Evolutionary conservation across 441 rosid genomes (phyloP).

Genomic region (Adansonia gregorii): DNA sequence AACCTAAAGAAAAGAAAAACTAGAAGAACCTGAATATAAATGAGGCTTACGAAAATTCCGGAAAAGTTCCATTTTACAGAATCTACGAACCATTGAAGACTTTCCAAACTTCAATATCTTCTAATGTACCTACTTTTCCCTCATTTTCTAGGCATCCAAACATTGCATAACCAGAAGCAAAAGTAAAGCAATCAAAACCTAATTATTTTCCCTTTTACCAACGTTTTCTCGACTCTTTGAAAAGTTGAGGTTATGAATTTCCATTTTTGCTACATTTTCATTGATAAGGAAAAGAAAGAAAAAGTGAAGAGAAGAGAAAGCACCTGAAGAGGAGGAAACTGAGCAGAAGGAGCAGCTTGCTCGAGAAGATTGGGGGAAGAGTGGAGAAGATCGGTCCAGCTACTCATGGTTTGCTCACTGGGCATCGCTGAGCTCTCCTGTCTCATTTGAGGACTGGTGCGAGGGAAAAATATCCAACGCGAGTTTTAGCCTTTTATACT

Average conservation of each 20-base stretch:
- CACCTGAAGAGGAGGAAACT: conserved; percentile 99
- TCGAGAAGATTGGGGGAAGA: conserved; percentile 91
- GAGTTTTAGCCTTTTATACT: conserved; percentile 1
- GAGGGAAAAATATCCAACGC: not conserved
- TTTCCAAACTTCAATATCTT: not conserved
- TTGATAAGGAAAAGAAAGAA: not conserved
- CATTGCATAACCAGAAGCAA: conserved; percentile 6
- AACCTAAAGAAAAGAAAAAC: not conserved
- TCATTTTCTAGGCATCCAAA: conserved; percentile 13
- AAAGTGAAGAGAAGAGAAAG: conserved; percentile 14
- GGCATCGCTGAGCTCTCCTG: conserved; percentile 44
- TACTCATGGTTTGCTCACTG: conserved; percentile 65
- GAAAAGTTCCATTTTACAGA: not conserved
- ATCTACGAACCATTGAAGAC: not conserved
- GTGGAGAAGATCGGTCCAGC: conserved; percentile 92
- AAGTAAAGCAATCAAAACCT: not conserved
- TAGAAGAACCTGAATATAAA: not conserved
- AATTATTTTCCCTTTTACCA: not conserved
- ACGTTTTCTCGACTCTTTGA: not conserved
- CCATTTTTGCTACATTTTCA: not conserved
- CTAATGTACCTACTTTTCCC: not conserved
- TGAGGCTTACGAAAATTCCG: not conserved
- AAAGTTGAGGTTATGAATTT: not conserved
- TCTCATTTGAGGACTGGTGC: conserved; percentile 23
- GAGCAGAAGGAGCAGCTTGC: conserved; percentile 95